These are phyloP conservation scores for Aspergillus ibericus DNA, from an alignment of 2,329 filamentous ascomycete genomes.

Conservation along the genomic window DNA sequence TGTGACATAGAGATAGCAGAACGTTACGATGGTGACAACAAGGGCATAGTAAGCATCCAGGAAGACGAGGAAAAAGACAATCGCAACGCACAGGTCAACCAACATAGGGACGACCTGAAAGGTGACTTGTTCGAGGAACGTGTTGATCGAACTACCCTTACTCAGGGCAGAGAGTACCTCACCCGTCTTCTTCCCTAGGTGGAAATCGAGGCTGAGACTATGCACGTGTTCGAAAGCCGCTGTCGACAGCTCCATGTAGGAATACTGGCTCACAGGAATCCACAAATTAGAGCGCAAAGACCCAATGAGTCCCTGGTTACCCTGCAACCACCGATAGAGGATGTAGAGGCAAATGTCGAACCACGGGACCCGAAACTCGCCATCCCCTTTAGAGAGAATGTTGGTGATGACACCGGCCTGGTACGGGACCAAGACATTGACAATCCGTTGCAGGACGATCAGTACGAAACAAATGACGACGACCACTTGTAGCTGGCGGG, in stretches of 20 bases:
- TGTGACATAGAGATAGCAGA: conserved; percentile 94
- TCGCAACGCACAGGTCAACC: conserved; percentile 80
- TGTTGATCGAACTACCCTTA: conserved; percentile 94
- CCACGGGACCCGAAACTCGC: conserved; percentile 66
- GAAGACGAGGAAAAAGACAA: conserved; percentile 72
- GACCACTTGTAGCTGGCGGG: conserved; percentile 70
- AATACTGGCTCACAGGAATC: conserved; percentile 97
- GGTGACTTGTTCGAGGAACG: conserved; percentile 92
- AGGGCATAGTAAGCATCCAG: conserved; percentile 91
- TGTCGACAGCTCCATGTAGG: conserved; percentile 89
- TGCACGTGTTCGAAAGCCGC: conserved; percentile 98
- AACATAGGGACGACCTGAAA: conserved; percentile 96
- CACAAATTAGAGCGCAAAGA: conserved; percentile 80
- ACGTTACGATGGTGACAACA: conserved; percentile 85
- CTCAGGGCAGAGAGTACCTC: conserved; percentile 94
- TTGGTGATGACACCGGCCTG: conserved; percentile 81
- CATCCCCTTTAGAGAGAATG: conserved; percentile 62
- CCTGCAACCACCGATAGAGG: conserved; percentile 77
- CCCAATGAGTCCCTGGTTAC: conserved; percentile 81
- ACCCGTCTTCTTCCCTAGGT: conserved; percentile 92
- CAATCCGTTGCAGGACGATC: conserved; percentile 73
- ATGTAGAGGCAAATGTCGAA: conserved; percentile 73
- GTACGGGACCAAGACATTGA: conserved; percentile 83
- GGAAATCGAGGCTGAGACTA: conserved; percentile 90
- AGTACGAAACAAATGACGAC: conserved; percentile 81